Evolutionary conservation across 345 rosid genomes (phyloP).

Genomic region (Excoecaria agallocha): DNA sequence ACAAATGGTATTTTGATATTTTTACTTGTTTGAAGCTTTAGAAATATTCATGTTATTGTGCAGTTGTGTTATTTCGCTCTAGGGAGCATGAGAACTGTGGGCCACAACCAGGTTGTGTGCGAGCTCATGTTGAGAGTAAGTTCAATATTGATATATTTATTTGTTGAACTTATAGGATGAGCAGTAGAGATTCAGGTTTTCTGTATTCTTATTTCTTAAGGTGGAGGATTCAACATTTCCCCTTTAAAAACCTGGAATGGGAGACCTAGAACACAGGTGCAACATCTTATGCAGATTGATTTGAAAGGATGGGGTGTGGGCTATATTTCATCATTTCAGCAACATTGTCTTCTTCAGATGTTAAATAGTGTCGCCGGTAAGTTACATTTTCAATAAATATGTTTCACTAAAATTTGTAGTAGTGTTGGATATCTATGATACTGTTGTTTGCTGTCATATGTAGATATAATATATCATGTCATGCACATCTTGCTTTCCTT

Average conservation of each 20-base stretch:
- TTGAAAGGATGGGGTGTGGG: constrained; percentile 97
- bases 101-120: constrained; percentile 89
- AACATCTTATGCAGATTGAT: constrained; percentile 96
- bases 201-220: constrained; percentile 40
- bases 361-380: constrained; percentile 94
- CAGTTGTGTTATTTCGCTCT: constrained; percentile 96
- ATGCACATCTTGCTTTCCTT: not conserved
- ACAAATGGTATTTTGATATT: constrained; percentile 14
- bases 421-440: not conserved
- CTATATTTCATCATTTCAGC: constrained; percentile 88
- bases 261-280: constrained; percentile 86
- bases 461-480: not conserved
- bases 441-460: not conserved
- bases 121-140: constrained; percentile 97
- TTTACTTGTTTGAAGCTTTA: constrained; percentile 14
- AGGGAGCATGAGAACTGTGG: constrained; percentile 94
- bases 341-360: constrained; percentile 97
- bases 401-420: not conserved
- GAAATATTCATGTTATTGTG: constrained; percentile 32
- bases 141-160: constrained; percentile 16
- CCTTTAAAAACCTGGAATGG: constrained; percentile 84
- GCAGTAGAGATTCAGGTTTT: not conserved
- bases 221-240: constrained; percentile 95
- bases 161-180: constrained; percentile 12
- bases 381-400: constrained; percentile 20